These are phyloP conservation scores for Neurospora africana DNA, from an alignment of 495 filamentous ascomycete genomes.

Conservation along the genomic window DNA sequence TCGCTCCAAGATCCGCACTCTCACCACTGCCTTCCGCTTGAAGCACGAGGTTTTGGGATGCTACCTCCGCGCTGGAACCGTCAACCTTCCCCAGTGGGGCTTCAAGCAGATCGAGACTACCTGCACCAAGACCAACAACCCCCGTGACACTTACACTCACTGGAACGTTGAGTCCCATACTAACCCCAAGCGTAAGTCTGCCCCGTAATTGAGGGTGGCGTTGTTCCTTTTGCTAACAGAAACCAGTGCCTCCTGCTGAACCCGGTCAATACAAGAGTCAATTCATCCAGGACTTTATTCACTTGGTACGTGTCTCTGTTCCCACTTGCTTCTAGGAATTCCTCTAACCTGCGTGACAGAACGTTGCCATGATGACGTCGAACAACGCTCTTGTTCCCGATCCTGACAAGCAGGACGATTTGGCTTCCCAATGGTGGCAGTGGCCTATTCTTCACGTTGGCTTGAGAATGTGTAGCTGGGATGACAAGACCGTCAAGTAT, in stretches of 20 bases:
- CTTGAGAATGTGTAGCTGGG: constrained; percentile 97
- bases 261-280: constrained; percentile 92
- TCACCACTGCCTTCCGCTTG: constrained; percentile 88
- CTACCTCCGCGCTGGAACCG: constrained; percentile 90
- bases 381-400: constrained; percentile 98
- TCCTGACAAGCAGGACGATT: constrained; percentile 96
- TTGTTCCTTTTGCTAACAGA: constrained; percentile 12
- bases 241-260: constrained; percentile 74
- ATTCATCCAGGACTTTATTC: constrained; percentile 92
- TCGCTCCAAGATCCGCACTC: constrained; percentile 73
- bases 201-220: background rate
- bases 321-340: background rate
- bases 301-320: constrained; percentile 38
- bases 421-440: constrained; percentile 96
- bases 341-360: constrained; percentile 27
- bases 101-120: constrained; percentile 99
- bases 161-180: constrained; percentile 96
- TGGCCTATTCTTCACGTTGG: constrained; percentile 95
- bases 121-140: constrained; percentile 88
- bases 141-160: constrained; percentile 86
- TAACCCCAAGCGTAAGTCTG: constrained; percentile 80
- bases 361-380: constrained; percentile 99
- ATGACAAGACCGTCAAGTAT: constrained; percentile 90
- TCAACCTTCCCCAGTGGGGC: constrained; percentile 96
- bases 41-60: constrained; percentile 77